A percentile compares a stretch with the other conserved stretches of the same genome.
Evolutionary conservation across 2,329 filamentous ascomycete genomes (phyloP).

Genomic region (Cladophialophora bantiana): DNA sequence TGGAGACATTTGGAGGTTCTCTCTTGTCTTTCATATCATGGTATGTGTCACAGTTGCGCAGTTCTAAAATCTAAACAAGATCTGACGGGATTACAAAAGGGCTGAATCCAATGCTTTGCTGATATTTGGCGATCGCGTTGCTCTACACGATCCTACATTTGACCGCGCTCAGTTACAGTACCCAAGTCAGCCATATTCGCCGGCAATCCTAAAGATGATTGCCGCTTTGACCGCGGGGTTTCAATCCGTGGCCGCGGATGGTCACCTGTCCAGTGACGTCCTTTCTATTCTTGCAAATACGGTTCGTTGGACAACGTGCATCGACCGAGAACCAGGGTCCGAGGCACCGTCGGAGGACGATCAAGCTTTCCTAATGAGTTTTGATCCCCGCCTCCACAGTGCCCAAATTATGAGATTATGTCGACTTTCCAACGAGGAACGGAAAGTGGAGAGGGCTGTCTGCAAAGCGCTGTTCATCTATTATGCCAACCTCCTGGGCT

Average conservation of each 20-base stretch:
- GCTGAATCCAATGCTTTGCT: slow-evolving; percentile 33
- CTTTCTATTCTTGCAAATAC: slow-evolving; percentile 24
- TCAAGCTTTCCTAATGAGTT: slow-evolving; percentile 27
- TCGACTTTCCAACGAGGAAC: slow-evolving; percentile 6
- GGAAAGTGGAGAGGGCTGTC: slow-evolving; percentile 19
- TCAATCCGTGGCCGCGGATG: slow-evolving; percentile 21
- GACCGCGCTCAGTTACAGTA: slow-evolving; percentile 7
- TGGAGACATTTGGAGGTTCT: slow-evolving; percentile 15
- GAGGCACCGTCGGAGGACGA: slow-evolving; percentile 15
- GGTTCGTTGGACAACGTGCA: slow-evolving; percentile 26
- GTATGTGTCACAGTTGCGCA: slow-evolving; percentile 13
- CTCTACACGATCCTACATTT: neutral
- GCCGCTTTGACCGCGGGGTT: slow-evolving; percentile 26
- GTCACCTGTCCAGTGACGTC: slow-evolving; percentile 18
- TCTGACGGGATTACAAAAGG: slow-evolving; percentile 21
- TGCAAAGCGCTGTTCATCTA: slow-evolving; percentile 33
- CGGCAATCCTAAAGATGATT: slow-evolving; percentile 12
- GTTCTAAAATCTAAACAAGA: neutral
- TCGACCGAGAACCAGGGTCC: slow-evolving; percentile 18
- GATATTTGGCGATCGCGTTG: slow-evolving; percentile 26
- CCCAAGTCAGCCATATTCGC: slow-evolving; percentile 16
- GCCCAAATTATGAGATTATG: slow-evolving; percentile 30
- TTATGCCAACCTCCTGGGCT: slow-evolving; percentile 30
- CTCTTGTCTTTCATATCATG: slow-evolving; percentile 30
- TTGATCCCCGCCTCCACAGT: slow-evolving; percentile 30